Evolutionary conservation across 352 stramenopile genomes (phyloP), one percentile per base, ranked within the genome.

Genomic region (Pythium brachiatum): DNA sequence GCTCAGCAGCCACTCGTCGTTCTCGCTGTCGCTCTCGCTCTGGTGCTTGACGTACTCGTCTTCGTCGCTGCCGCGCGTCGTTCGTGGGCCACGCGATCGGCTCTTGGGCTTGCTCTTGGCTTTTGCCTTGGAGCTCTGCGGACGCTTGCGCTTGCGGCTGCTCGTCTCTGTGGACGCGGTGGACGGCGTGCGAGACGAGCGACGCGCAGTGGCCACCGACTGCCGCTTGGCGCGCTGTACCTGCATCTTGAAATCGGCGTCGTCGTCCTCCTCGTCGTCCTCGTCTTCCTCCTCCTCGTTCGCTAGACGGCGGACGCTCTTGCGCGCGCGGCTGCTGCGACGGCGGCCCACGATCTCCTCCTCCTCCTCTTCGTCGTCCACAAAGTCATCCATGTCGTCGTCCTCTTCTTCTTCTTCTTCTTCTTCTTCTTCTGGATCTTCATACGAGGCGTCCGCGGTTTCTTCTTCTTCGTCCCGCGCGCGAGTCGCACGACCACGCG

Each of bases 361-460:
- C 0, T 73, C 61, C 4, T 65, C 47, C 20, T 57, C 46, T 0
- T 60, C 60, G 1, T 56, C 51, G 1, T 66, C 60, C 4, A 73
- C 64, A 39, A 54, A 62, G 4, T 66, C 62, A 2, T 61, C 47
- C 44, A 58, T 43, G 23, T 66, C 64, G 26, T 70, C 69, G 34
- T 53, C 46, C 11, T 61, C 59, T 23, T 83, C 76, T 23, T 76
- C 73, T 25, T 83, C 74, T n/a, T 74, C 68, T 0, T 76, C 66
- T 36, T 84, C 27, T 44, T 69, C 66, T 7, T 60, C 41, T 29
- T 48, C 34, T 26, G 51, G 47, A 16, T 68, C 54, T 18, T 66
- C 55, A 12, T 73, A 58, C 21, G 51, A 51, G n/a, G 65, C 61
- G 15, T 31, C 44, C 15, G 47, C 53, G 5, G 38, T 36, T 1